Evolutionary conservation across 2,329 filamentous ascomycete genomes (phyloP).

Genomic region (Plectosphaerella sp.): DNA sequence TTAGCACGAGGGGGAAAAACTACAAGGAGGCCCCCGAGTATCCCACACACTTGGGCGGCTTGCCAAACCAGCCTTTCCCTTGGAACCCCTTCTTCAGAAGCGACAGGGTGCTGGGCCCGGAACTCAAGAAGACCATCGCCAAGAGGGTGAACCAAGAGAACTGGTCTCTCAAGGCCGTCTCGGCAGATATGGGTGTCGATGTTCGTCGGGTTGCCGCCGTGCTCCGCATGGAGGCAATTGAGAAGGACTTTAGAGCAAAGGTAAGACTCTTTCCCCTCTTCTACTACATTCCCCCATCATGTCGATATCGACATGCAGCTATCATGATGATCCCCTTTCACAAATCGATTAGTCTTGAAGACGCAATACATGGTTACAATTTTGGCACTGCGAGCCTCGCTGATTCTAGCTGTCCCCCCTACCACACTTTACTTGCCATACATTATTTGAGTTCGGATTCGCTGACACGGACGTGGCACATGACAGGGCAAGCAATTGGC

Average conservation of each 20-base stretch:
- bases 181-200: constrained; percentile 72
- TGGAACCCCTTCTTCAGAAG: constrained; percentile 67
- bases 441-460: constrained; percentile 4
- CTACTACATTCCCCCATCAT: background rate
- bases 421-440: background rate
- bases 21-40: constrained; percentile 11
- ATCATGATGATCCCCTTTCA: constrained; percentile 58
- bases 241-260: constrained; percentile 71
- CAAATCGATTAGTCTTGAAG: constrained; percentile 99
- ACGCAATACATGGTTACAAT: constrained; percentile 85
- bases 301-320: constrained; percentile 3
- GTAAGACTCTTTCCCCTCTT: constrained; percentile 48
- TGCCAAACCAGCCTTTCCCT: constrained; percentile 61
- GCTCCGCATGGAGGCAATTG: constrained; percentile 78
- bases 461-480: constrained; percentile 12
- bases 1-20: constrained; percentile 10
- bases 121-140: constrained; percentile 70
- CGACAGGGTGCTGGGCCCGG: constrained; percentile 69
- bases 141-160: constrained; percentile 59
- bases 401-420: constrained; percentile 39
- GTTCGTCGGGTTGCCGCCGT: constrained; percentile 82
- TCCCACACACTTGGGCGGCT: constrained; percentile 32
- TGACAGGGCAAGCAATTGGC: constrained; percentile 72
- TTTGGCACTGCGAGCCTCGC: constrained; percentile 71
- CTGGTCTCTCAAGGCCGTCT: constrained; percentile 69